Evolutionary conservation across 148 eudicot species (phyloP).

Genomic region (Bassia scoparia): DNA sequence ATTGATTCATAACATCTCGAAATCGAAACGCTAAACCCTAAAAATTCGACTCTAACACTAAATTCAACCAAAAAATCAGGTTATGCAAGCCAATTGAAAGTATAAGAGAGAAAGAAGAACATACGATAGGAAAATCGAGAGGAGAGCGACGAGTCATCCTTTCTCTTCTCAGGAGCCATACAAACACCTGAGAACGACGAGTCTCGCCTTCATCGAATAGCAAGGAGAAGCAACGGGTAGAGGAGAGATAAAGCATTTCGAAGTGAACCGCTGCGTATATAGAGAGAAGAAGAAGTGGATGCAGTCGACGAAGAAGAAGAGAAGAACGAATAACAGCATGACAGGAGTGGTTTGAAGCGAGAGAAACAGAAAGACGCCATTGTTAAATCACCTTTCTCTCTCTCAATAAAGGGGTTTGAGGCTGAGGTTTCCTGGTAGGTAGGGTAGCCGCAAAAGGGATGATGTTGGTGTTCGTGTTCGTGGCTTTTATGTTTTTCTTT

Average conservation of each 20-base stretch:
- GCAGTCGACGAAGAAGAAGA: background rate
- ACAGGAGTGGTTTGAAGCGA: conserved; percentile 22
- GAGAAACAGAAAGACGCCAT: conserved; percentile 42
- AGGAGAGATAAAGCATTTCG: conserved; percentile 17
- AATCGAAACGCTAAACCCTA: background rate
- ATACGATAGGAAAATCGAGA: conserved; percentile 82
- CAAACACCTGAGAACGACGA: conserved; percentile 39
- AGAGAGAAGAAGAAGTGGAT: conserved; percentile 8
- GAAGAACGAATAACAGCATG: background rate
- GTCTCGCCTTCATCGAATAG: conserved; percentile 4
- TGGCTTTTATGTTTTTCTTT: background rate
- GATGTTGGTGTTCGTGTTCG: conserved; percentile 15
- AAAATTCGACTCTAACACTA: background rate
- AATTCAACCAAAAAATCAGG: background rate
- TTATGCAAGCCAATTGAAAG: background rate
- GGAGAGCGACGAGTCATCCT: conserved; percentile 91
- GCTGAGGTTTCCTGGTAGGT: conserved; percentile 14
- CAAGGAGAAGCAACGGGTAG: background rate
- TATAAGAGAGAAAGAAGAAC: conserved; percentile 22
- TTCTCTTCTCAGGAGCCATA: conserved; percentile 92
- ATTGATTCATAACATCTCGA: background rate
- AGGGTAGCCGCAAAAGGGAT: conserved; percentile 21
- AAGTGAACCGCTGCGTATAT: background rate
- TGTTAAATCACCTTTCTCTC: background rate
- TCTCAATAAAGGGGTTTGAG: background rate